Percentiles rank a stretch among this genome's conserved stretches.
Conservation (phyloP, 2,329 filamentous ascomycete species). For the Orbilia ellipsospora region DNA sequence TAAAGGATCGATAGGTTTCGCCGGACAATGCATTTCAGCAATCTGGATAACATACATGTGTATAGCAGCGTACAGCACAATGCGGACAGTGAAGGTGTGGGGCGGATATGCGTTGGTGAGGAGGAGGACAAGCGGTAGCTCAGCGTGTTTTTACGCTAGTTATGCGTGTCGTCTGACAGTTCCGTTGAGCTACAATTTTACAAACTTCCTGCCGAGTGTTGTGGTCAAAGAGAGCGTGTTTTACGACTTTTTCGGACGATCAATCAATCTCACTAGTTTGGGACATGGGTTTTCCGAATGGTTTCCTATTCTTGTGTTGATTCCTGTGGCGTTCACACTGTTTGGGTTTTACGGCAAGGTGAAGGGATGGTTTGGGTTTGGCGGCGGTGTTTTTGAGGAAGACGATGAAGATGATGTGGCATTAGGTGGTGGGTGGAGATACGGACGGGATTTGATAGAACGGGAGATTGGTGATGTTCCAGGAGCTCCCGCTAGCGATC, state of each 20-base stretch:
- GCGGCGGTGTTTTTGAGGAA: constrained; percentile 79
- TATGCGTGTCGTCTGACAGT: constrained; percentile 93
- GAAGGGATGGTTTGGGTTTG: constrained; percentile 81
- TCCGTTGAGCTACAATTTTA: constrained; percentile 93
- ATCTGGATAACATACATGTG: constrained; percentile 98
- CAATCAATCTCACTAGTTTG: constrained; percentile 84
- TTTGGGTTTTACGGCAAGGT: constrained; percentile 91
- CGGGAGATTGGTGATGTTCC: constrained; percentile 77
- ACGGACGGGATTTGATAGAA: constrained; percentile 89
- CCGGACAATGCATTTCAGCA: constrained; percentile 83
- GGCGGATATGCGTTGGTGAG: constrained; percentile 89
- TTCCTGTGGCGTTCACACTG: constrained; percentile 84
- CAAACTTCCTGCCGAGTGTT: constrained; percentile 81
- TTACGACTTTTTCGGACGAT: constrained; percentile 83
- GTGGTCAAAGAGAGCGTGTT: constrained; percentile 83
- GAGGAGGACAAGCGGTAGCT: constrained; percentile 91
- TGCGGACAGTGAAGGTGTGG: constrained; percentile 97
- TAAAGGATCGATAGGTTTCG: constrained; percentile 81
- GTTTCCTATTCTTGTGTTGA: constrained; percentile 86
- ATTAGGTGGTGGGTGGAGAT: constrained; percentile 80
- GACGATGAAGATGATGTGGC: constrained; percentile 68
- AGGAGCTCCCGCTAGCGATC: constrained; percentile 63
- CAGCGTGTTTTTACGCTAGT: constrained; percentile 93
- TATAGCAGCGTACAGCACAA: constrained; percentile 82
- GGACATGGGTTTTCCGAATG: constrained; percentile 86